A percentile compares a stretch with the other conserved stretches of the same genome.
phyloP scores from a whole-genome alignment of 2,329 filamentous ascomycete species.

The Penicillium sp. region DNA sequence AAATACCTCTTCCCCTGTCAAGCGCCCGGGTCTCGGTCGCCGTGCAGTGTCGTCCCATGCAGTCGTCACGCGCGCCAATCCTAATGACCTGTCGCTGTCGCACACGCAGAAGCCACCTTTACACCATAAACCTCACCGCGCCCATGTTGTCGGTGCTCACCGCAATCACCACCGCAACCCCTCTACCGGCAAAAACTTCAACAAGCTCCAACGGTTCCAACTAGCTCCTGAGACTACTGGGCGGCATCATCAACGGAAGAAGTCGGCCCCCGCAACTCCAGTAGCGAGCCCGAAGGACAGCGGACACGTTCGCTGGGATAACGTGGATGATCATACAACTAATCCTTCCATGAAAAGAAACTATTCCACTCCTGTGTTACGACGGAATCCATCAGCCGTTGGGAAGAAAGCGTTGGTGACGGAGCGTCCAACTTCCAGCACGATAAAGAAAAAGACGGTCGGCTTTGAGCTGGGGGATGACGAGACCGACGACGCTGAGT shows the following conservation, averaged over 20 bases:
- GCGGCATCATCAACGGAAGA: conserved; percentile 40
- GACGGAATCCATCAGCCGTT: conserved; percentile 32
- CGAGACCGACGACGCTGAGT: conserved; percentile 40
- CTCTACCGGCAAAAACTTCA: conserved; percentile 39
- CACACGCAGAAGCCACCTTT: conserved; percentile 26
- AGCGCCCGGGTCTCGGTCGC: conserved; percentile 34
- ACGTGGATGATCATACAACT: conserved; percentile 29
- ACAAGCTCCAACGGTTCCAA: conserved; percentile 36
- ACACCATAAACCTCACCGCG: conserved; percentile 34
- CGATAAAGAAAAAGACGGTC: conserved; percentile 40
- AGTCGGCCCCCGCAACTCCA: conserved; percentile 39
- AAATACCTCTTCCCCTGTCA: conserved; percentile 32
- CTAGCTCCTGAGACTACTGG: conserved; percentile 25
- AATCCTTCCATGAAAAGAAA: conserved; percentile 39
- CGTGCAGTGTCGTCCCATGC: conserved; percentile 36
- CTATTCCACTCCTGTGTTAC: conserved; percentile 37
- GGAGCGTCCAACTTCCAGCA: conserved; percentile 27
- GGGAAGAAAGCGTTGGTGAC: conserved; percentile 35
- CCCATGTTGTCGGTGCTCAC: conserved; percentile 38
- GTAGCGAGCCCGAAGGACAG: conserved; percentile 34
- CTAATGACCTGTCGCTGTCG: conserved; percentile 27
- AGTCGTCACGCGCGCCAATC: conserved; percentile 31
- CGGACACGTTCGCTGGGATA: conserved; percentile 37
- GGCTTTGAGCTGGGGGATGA: conserved; percentile 41
- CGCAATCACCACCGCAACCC: conserved; percentile 37